These are phyloP conservation scores for Mycena albidolilacea DNA, from an alignment of 768 basidiomycete species.

Conservation along the genomic window DNA sequence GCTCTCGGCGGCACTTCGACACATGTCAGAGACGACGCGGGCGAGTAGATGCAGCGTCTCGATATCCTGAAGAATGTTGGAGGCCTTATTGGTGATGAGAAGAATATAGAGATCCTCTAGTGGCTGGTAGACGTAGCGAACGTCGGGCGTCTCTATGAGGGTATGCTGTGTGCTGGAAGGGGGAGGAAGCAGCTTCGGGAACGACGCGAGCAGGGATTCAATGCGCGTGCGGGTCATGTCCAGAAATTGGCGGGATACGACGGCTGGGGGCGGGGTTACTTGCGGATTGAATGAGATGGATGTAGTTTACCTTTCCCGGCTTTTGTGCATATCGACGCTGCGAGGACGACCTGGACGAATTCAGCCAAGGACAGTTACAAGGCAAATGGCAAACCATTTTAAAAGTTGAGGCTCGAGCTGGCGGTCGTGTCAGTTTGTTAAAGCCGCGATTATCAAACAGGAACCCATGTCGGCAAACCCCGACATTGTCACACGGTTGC, in stretches of 20 bases:
- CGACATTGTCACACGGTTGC: no score
- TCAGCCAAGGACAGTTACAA: neutral
- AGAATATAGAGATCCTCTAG: constrained; percentile 97
- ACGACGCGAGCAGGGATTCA: constrained; percentile 95
- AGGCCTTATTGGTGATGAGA: constrained; percentile 97
- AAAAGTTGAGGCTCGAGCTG: constrained; percentile 10
- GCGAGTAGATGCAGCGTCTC: constrained; percentile 96
- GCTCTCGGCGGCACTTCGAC: constrained; percentile 87
- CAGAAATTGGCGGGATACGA: constrained; percentile 96
- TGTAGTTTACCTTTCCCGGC: constrained; percentile 83
- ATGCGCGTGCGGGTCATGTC: constrained; percentile 94
- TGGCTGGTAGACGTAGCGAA: constrained; percentile 97
- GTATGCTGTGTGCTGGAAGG: constrained; percentile 96
- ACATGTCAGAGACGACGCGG: constrained; percentile 93
- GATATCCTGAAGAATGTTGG: constrained; percentile 99
- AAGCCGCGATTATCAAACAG: neutral
- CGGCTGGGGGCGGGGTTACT: constrained; percentile 66
- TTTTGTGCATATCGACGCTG: constrained; percentile 96
- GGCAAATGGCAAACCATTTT: constrained; percentile 6
- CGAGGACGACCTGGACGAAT: constrained; percentile 82
- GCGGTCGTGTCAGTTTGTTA: constrained; percentile 32
- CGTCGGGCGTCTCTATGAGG: constrained; percentile 95
- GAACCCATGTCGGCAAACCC: neutral
- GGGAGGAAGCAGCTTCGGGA: constrained; percentile 89
- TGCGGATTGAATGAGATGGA: constrained; percentile 10